Conservation (phyloP, 192 early-diverging fungal species). For the Coemansia pectinata region DNA sequence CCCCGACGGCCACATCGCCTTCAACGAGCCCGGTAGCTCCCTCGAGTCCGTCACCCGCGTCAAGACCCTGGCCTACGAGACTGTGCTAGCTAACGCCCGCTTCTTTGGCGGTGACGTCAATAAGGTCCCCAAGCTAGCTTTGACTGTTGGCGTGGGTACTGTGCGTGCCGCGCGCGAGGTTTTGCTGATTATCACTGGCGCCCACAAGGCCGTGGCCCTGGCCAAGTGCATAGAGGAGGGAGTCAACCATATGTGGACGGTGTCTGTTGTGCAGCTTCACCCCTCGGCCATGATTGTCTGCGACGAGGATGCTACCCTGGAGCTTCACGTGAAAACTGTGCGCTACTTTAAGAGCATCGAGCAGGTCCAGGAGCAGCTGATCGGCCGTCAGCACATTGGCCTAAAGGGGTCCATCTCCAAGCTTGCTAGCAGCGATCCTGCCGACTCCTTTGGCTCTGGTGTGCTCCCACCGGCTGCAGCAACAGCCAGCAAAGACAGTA, state of each 20-base stretch:
- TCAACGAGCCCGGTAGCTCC: constrained; percentile 87
- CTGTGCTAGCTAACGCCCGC: constrained; percentile 81
- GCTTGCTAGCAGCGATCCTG: constrained; percentile 16
- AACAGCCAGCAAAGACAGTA: not conserved
- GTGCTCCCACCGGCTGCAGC: not conserved
- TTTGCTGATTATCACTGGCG: constrained; percentile 82
- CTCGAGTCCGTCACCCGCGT: constrained; percentile 78
- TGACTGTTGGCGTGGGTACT: constrained; percentile 87
- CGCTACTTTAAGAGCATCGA: constrained; percentile 89
- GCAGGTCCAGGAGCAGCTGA: constrained; percentile 75
- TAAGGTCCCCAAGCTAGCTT: constrained; percentile 86
- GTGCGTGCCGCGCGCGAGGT: constrained; percentile 87
- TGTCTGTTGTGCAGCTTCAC: constrained; percentile 81
- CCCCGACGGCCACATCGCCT: constrained; percentile 89
- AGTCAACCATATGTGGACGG: constrained; percentile 91
- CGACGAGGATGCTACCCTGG: constrained; percentile 86
- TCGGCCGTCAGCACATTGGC: constrained; percentile 72
- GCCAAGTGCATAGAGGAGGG: constrained; percentile 84
- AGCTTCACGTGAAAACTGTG: constrained; percentile 88
- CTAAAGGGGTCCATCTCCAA: constrained; percentile 62
- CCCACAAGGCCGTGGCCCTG: constrained; percentile 80
- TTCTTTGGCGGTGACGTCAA: constrained; percentile 85
- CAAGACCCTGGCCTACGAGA: constrained; percentile 89
- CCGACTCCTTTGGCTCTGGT: not conserved
- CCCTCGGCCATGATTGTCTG: constrained; percentile 82